Evolutionary conservation across 345 rosid species (phyloP), one percentile per base, ranked within the genome.

Genomic region (Camelina hispida): DNA sequence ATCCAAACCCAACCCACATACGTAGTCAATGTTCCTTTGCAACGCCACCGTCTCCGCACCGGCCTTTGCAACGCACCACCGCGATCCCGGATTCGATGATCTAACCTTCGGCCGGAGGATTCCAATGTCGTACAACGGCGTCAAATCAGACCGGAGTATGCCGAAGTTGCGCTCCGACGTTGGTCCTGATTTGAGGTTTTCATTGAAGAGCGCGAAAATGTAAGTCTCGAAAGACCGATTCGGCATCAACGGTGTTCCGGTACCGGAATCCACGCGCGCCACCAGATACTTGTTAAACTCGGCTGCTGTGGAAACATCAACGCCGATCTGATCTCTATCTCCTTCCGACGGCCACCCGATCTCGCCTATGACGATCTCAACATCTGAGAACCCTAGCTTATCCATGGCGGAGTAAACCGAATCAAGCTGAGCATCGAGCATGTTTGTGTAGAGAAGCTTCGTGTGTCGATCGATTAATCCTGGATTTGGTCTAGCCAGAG

Each of bases 291-390:
- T 52, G 60, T 90, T 91, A 81, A 87, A 94, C 15, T 85, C 85
- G 0, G 88, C 85, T 3, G 97, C 96, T 4, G 68, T 90, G 6
- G 57, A 62, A 1, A 80, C 69, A 35, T 88, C 85, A 1, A 87
- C 91, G 0, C 95, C 89, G 18, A 87, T 51, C 72, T 94, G 96
- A 18, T 73, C 54, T 0, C 35, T 14, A 23, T 94, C 97, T 8
- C 98, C 97, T 23, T 32, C 64, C 0, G 97, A 91, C 0, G 96
- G 97, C 98, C 97, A 91, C 2, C 97, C 98, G 0, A 97, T 94
- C 68, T 94, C 96, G 5, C 91, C 91, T 13, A 94, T 87, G 1
- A 83, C 97, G 28, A 94, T 89, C 74, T 86, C 97, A 12, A 94
- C 52, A 68, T 91, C 97, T 3, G 77, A 17, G 28, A 85, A 91